Percentiles rank a stretch among this genome's conserved stretches.
Evolutionary conservation across 495 filamentous ascomycete genomes (phyloP).

Genomic region (Neurospora sp.): DNA sequence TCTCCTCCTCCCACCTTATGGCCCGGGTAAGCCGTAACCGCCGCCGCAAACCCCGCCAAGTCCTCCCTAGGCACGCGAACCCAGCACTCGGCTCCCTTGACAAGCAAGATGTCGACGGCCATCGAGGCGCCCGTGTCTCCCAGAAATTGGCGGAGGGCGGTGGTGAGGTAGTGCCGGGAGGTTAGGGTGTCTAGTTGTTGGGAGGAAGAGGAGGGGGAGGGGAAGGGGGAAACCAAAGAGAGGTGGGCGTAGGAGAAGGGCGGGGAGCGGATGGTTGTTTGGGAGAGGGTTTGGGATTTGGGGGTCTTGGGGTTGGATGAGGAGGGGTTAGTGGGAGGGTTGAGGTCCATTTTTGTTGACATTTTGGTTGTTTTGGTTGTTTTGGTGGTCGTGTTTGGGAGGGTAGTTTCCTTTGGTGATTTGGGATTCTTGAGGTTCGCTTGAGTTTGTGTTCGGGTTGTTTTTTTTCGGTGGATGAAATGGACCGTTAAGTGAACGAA

Average conservation of each 20-base stretch:
- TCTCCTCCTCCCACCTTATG: slow-evolving; percentile 36
- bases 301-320: neutral
- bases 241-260: slow-evolving; percentile 35
- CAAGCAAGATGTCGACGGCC: slow-evolving; percentile 67
- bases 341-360: slow-evolving; percentile 8
- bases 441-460: too few relatives aligned
- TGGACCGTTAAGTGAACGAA: neutral
- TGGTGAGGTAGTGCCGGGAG: slow-evolving; percentile 57
- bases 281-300: slow-evolving; percentile 6
- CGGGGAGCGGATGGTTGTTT: slow-evolving; percentile 29
- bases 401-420: too few relatives aligned
- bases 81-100: slow-evolving; percentile 51
- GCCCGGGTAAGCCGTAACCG: slow-evolving; percentile 58
- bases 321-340: slow-evolving; percentile 1
- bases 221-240: slow-evolving; percentile 10
- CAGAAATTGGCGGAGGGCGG: slow-evolving; percentile 70
- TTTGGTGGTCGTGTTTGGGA: neutral
- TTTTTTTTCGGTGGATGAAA: neutral
- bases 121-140: slow-evolving; percentile 69
- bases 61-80: slow-evolving; percentile 67
- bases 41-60: slow-evolving; percentile 42
- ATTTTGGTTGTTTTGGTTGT: neutral
- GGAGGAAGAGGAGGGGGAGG: neutral
- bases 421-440: neutral
- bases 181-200: slow-evolving; percentile 60